Conservation (phyloP, 176 grass and related monocot species). For the Chrysopogon serrulatus region DNA sequence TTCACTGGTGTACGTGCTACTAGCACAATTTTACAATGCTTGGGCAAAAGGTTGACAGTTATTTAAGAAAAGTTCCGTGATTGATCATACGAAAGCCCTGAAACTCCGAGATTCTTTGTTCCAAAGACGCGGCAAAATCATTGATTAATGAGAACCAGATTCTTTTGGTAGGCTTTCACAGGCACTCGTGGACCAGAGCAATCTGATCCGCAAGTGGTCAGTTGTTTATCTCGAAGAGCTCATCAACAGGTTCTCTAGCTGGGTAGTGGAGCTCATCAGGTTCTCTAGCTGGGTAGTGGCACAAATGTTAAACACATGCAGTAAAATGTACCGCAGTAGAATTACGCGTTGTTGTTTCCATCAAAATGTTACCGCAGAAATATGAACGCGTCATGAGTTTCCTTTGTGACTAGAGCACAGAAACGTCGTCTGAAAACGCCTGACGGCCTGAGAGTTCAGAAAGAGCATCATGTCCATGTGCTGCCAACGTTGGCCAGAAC, state of each 20-base stretch:
- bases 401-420: neutral
- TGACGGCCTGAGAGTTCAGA: neutral
- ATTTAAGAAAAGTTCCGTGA: neutral
- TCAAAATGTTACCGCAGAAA: neutral
- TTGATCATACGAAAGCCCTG: conserved; percentile 16
- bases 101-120: conserved; percentile 28
- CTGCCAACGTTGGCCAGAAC: neutral
- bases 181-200: conserved; percentile 9
- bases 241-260: neutral
- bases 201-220: neutral
- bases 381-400: neutral
- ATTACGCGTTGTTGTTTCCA: neutral
- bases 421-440: neutral
- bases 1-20: neutral
- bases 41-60: neutral
- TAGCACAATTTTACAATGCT: neutral
- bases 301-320: conserved; percentile 2
- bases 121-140: neutral
- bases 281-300: neutral
- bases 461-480: neutral
- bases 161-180: conserved; percentile 27
- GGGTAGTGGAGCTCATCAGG: neutral
- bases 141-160: conserved; percentile 32
- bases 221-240: conserved; percentile 16
- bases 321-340: neutral